Evolutionary conservation across 371 early-diverging fungal species (phyloP), one percentile per base, ranked within the genome.

Genomic region (Rhizopus microsporus): DNA sequence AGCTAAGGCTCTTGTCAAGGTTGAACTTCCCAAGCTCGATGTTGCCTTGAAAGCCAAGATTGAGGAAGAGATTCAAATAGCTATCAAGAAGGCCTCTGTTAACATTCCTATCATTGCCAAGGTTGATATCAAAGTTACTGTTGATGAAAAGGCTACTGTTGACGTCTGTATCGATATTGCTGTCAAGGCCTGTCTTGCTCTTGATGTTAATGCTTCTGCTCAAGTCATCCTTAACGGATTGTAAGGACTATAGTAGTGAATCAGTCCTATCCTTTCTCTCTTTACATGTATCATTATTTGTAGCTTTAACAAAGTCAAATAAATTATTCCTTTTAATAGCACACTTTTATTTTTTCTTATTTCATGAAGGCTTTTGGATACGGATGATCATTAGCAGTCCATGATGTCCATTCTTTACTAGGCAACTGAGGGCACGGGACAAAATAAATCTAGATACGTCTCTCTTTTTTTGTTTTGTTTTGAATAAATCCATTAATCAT

Each of bases 11-110:
- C 33, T 57, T 8, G 42, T 74, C 17, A 51, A 59, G 47, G 60
- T 57, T 7, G 54, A 63, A 31, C 56, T 72, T n/a, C 69, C 69
- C 57, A 54, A 62, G 37, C 53, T 71, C 16, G 48, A 51, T 34
- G 63, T 44, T 23, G 38, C 46, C 5, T 61, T 71, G 42, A 60
- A 62, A 12, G 51, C 64, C 39, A 46, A 46, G 46, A 29, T 46
- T 29, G 50, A 65, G 23, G 60, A 62, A 43, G 58, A 57, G 15
- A 30, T 68, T 31, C 46, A 55, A 9, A 44, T 57, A 31, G 54
- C 62, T 35, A 57, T 71, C 38, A 62, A 68, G 37, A 51, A 65
- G 7, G 57, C 65, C 12, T 40, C 60, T 3, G 58, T 68, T 39
- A 62, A 57, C 30, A 49, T 68, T 44, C 68, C 68, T 13, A 46